Evolutionary conservation across 2,329 filamentous ascomycete genomes (phyloP), one percentile per base, ranked within the genome.

Genomic region (Zasmidium citrigriseum): DNA sequence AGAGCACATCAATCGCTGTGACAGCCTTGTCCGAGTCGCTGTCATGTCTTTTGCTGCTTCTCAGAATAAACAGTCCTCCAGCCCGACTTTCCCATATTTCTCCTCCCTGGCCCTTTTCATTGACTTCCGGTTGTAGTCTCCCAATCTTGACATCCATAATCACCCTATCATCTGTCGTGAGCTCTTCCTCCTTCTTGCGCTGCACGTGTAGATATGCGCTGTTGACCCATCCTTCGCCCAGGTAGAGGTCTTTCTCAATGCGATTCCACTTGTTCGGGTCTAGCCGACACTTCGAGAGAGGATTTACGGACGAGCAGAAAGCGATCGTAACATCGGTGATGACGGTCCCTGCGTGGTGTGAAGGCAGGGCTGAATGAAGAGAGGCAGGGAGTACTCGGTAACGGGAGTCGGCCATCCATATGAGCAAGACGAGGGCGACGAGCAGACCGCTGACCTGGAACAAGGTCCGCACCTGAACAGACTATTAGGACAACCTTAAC

Each of bases 201-300:
- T 89, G 86, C 60, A 96, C 84, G 71, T 93, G 89, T 23, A 97
- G 74, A 73, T 90, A 97, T 27, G 91, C 91, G 70, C 84, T 89
- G 24, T 85, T 85, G 46, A 90, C 81, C 85, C 90, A 91, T 52
- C 86, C 84, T 59, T 83, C 85, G 61, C 86, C 86, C 18, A 97
- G 83, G 72, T 91, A 95, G 0, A 97, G 82, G 71, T 97, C 91
- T 77, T 96, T 97, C 64, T 96, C 89, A 62, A 97, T 80, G 50
- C 90, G 88, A 67, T 91, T 87, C 93, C 93, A 97, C 62, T 84
- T 79, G 46, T 85, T 78, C 38, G 82, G 75, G 69, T 95, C 88
- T 62, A 95, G 83, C 62, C 86, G 86, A 77, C 68, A 71, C 12
- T 58, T 63, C 16, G 67, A 69, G 25, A 75, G 67, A 3, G 78